A percentile compares a stretch with the other conserved stretches of the same genome.
phyloP scores from a whole-genome alignment of 805 yeast species.

The Kregervanrija fluxuum region DNA sequence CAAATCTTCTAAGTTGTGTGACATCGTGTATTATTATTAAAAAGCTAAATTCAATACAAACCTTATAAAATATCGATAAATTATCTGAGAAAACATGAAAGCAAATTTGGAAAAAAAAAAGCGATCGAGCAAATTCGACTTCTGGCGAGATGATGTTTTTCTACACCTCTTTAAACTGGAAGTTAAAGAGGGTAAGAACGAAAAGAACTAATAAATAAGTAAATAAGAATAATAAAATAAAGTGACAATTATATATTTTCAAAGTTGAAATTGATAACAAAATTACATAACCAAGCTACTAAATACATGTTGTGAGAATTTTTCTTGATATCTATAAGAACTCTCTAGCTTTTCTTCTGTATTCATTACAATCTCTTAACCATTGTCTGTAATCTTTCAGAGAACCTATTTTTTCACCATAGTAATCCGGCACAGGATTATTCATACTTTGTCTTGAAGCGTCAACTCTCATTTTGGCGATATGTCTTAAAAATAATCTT shows the following conservation, averaged over 20 bases:
- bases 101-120: too few species aligned
- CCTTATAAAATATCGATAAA: too few species aligned
- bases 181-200: too few species aligned
- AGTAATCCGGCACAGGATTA: conserved; percentile 97
- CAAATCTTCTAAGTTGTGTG: conserved; percentile 35
- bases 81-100: too few species aligned
- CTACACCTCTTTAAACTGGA: too few species aligned
- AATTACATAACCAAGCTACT: too few species aligned
- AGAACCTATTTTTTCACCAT: conserved; percentile 91
- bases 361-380: conserved; percentile 92
- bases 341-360: conserved; percentile 72
- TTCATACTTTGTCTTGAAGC: conserved; percentile 84
- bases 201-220: background rate
- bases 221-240: background rate
- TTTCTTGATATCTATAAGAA: conserved; percentile 40
- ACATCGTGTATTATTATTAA: conserved; percentile 2
- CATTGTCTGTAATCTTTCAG: conserved; percentile 85
- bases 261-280: too few species aligned
- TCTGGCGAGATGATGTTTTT: too few species aligned
- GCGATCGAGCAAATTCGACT: too few species aligned
- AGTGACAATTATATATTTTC: too few species aligned
- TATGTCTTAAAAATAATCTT: conserved; percentile 63
- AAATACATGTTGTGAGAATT: too few species aligned
- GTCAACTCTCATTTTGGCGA: conserved; percentile 78
- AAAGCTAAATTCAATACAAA: too few species aligned